Percentiles rank a stretch among this genome's conserved stretches.
Conservation (phyloP, 2,329 filamentous ascomycete genomes). For the Cladophialophora yegresii region DNA sequence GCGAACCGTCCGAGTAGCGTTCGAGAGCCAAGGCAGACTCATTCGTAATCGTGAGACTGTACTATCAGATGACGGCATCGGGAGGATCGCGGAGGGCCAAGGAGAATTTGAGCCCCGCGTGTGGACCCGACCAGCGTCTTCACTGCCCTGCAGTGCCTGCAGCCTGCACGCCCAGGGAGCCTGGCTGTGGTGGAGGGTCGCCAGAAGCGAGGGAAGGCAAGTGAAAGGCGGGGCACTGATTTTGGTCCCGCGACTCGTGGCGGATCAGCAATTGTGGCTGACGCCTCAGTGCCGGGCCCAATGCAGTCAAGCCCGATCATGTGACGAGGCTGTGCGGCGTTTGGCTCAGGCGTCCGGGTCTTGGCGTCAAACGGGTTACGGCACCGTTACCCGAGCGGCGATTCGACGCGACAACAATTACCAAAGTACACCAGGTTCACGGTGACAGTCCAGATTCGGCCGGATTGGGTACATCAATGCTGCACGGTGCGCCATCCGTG, state of each 20-base stretch:
- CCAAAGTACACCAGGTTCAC: no score
- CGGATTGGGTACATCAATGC: not conserved
- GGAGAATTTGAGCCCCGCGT: no score
- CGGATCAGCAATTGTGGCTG: constrained; percentile 1
- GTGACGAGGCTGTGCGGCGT: not conserved
- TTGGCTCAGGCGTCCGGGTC: constrained; percentile 9
- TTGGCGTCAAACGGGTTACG: constrained; percentile 1
- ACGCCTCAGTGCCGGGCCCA: not conserved
- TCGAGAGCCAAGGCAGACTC: constrained; percentile 11
- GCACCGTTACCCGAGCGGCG: not conserved
- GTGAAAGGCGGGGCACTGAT: constrained; percentile 7
- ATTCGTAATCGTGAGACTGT: constrained; percentile 1
- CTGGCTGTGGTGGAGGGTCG: not conserved
- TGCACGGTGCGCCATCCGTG: not conserved
- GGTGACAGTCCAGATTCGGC: not conserved
- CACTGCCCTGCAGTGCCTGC: not conserved
- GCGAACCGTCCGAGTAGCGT: not conserved
- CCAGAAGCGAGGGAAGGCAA: not conserved
- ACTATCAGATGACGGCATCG: not conserved
- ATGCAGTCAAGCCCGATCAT: constrained; percentile 5
- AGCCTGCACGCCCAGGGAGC: not conserved
- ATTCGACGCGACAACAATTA: not conserved
- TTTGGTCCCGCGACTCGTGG: not conserved
- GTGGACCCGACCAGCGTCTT: not conserved
- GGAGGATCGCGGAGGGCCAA: no score